Conservation (phyloP, 2,329 filamentous ascomycete species). For the Aspergillus luchuensis region DNA sequence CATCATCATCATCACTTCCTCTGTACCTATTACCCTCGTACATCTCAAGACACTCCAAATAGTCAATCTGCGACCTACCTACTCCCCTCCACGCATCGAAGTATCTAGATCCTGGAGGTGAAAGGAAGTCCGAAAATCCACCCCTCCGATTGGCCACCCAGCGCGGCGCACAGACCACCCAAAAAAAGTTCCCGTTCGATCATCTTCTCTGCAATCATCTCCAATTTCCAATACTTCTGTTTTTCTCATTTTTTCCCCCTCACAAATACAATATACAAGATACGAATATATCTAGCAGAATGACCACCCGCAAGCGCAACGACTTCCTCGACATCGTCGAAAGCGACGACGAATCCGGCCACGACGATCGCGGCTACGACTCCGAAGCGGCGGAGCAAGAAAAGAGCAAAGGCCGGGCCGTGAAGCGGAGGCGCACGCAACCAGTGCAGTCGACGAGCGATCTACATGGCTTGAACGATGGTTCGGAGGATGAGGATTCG, state of each 20-base stretch:
- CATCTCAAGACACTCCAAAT: too few relatives aligned
- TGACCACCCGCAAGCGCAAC: conserved; percentile 43
- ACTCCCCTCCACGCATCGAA: too few relatives aligned
- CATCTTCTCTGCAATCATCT: not conserved
- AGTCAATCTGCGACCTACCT: too few relatives aligned
- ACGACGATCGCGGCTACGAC: conserved; percentile 48
- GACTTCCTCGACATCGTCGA: conserved; percentile 42
- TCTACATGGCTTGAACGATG: conserved; percentile 18
- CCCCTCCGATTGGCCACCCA: conserved; percentile 9
- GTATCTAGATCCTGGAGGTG: too few relatives aligned
- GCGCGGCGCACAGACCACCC: conserved; percentile 17
- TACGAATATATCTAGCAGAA: conserved; percentile 17
- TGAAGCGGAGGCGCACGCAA: conserved; percentile 36
- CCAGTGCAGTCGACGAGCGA: conserved; percentile 25
- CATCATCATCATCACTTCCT: too few relatives aligned
- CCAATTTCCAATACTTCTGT: not conserved
- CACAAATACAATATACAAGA: not conserved
- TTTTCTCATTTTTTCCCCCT: too few relatives aligned
- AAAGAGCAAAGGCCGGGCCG: conserved; percentile 41
- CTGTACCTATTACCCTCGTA: too few relatives aligned
- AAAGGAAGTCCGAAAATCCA: not conserved
- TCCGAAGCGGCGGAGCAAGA: conserved; percentile 47
- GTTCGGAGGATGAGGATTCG: conserved; percentile 9
- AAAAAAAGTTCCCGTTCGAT: conserved; percentile 19
- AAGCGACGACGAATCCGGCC: conserved; percentile 40